phyloP scores from a whole-genome alignment of 805 yeast genomes.

The Schwanniomyces sp. region DNA sequence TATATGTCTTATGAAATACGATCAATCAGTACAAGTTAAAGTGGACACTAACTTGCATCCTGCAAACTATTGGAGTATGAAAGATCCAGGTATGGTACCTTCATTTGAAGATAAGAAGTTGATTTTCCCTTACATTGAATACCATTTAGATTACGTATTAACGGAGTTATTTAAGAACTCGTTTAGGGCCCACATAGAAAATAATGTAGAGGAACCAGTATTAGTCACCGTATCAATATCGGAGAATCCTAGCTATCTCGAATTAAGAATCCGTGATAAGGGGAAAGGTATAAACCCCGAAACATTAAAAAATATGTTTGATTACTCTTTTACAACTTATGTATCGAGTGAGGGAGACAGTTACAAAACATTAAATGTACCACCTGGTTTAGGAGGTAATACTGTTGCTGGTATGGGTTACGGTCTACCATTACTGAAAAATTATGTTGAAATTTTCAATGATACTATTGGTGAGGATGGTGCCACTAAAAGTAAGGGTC shows the following conservation, averaged over 20 bases:
- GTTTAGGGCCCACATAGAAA: conserved; percentile 84
- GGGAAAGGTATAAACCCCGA: conserved; percentile 86
- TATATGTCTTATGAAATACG: conserved; percentile 80
- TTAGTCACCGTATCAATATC: conserved; percentile 38
- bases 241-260: conserved; percentile 45
- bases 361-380: conserved; percentile 60
- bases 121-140: conserved; percentile 78
- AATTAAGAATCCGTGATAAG: conserved; percentile 76
- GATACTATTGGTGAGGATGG: conserved; percentile 21
- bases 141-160: conserved; percentile 83
- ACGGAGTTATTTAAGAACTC: conserved; percentile 88
- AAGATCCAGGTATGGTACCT: conserved; percentile 17
- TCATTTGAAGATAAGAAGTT: conserved; percentile 47
- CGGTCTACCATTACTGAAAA: conserved; percentile 80
- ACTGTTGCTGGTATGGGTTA: conserved; percentile 94
- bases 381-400: conserved; percentile 70
- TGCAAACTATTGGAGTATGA: conserved; percentile 27
- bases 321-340: conserved; percentile 84
- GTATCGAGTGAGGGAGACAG: conserved; percentile 58
- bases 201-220: conserved; percentile 39
- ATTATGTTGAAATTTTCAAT: conserved; percentile 42
- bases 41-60: conserved; percentile 46
- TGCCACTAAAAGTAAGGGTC: conserved; percentile 28
- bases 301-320: conserved; percentile 67
- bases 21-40: conserved; percentile 60